Conservation (phyloP, 129 eudicot genomes). For the Centrapalus pauciflorus region DNA sequence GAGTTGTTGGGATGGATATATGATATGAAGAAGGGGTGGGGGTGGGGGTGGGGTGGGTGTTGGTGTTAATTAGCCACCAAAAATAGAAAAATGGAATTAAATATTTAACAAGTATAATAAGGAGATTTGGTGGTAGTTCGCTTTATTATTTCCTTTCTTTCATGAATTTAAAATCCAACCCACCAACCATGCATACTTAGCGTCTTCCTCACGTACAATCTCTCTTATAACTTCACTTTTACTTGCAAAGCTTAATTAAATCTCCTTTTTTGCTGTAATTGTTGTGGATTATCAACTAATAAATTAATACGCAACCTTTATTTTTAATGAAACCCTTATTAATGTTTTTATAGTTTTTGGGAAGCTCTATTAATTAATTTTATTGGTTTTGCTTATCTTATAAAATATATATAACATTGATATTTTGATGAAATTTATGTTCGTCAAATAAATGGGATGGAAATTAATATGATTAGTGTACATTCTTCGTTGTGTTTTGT, state of each 20-base stretch:
- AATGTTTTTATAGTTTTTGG: too few relatives aligned
- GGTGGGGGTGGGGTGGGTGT: too few relatives aligned
- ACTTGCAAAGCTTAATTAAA: neutral
- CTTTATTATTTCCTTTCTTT: neutral
- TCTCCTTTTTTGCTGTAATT: neutral
- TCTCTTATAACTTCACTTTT: neutral
- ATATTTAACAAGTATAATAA: neutral
- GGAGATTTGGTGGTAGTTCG: slow-evolving; percentile 11
- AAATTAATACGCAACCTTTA: neutral
- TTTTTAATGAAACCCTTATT: too few relatives aligned
- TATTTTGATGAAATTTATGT: too few relatives aligned
- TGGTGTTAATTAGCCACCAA: neutral
- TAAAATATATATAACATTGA: too few relatives aligned
- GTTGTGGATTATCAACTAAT: neutral
- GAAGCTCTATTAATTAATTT: too few relatives aligned
- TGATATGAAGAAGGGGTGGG: too few relatives aligned
- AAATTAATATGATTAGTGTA: too few relatives aligned
- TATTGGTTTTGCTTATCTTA: too few relatives aligned
- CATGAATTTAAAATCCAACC: neutral
- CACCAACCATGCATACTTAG: neutral
- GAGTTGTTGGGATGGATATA: slow-evolving; percentile 2
- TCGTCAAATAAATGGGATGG: too few relatives aligned
- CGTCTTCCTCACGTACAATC: neutral
- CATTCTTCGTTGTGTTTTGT: too few relatives aligned
- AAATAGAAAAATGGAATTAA: neutral